A percentile compares a stretch with the other conserved stretches of the same genome.
These are phyloP conservation scores for Ochromonas danica DNA, from an alignment of 108 stramenopile species.

Conservation along the genomic window DNA sequence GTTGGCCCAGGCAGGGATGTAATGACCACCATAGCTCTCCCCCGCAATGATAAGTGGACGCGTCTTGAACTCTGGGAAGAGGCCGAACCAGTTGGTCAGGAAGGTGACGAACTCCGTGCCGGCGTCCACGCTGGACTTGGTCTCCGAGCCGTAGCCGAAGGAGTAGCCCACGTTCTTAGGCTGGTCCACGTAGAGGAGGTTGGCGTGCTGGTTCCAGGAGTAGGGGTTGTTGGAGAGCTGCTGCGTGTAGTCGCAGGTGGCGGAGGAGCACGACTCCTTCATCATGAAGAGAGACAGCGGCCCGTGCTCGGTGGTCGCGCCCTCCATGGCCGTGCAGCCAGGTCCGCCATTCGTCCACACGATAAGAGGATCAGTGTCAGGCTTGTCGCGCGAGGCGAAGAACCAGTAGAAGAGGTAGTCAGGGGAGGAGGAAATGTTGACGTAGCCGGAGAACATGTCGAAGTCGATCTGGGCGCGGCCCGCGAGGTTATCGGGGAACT, in stretches of 20 bases:
- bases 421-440: conserved; percentile 5
- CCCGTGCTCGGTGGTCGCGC: conserved; percentile 32
- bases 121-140: conserved; percentile 27
- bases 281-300: conserved; percentile 10
- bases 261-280: conserved; percentile 28
- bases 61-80: conserved; percentile 22
- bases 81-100: background rate
- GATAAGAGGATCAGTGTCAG: background rate
- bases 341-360: conserved; percentile 30
- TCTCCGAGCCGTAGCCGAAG: conserved; percentile 20
- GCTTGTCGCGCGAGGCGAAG: background rate
- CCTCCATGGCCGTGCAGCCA: conserved; percentile 34
- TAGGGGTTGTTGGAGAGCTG: conserved; percentile 21
- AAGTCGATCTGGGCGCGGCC: conserved; percentile 17
- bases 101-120: conserved; percentile 1
- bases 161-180: conserved; percentile 31
- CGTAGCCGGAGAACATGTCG: conserved; percentile 32
- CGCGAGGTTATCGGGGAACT: conserved; percentile 21
- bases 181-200: conserved; percentile 29
- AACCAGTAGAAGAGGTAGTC: conserved; percentile 35
- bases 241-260: conserved; percentile 9
- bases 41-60: conserved; percentile 23
- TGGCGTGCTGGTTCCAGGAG: conserved; percentile 30
- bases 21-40: conserved; percentile 35
- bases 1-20: conserved; percentile 27